Evolutionary conservation across 352 stramenopile genomes (phyloP), one percentile per base, ranked within the genome.

Genomic region (Pythium aristosporum): DNA sequence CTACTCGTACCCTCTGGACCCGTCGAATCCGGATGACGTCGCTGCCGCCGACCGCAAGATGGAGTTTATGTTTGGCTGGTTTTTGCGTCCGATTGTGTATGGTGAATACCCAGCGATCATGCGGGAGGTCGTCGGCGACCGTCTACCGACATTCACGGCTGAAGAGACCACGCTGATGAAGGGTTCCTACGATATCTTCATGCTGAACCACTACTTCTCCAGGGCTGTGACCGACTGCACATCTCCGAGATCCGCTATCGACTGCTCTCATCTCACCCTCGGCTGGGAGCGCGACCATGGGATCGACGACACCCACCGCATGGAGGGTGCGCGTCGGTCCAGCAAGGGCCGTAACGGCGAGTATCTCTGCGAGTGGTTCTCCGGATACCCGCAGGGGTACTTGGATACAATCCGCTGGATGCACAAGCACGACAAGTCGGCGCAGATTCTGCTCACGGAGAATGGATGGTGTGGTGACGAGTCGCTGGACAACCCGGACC

Each of bases 101-200:
- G 96, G 96, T 53, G 85, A 98, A 34, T 99, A 99, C 71, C 96
- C 96, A 1, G 50, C 73, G 16, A 77, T 89, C 28, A 98, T 99
- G 95, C 83, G 79, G 37, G 58, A 91, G 39, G 77, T 79, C 46
- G 77, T 89, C 4, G 85, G 90, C 5, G 71, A 80, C 15, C 75
- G 84, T 23, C 71, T 99, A 25, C 94, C 94, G 2, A 47, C 53
- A 39, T 98, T 99, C 67, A 96, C 88, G 36, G 5, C 57, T 2
- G 72, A 89, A 8, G 78, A 98, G 61, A 58, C 82, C 16, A 74
- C 73, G 37, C 42, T 91, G 2, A 60, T 99, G 16, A 82, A 85
- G 47, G 85, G 79, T 21, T 97, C 88, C 44, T 87, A 86, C 61
- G 96, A 99, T 67, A 92, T 98, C 47, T 88, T 99, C 57, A 97